Evolutionary conservation across 2,329 filamentous ascomycete species (phyloP).

Genomic region (Blastomyces gilchristii): DNA sequence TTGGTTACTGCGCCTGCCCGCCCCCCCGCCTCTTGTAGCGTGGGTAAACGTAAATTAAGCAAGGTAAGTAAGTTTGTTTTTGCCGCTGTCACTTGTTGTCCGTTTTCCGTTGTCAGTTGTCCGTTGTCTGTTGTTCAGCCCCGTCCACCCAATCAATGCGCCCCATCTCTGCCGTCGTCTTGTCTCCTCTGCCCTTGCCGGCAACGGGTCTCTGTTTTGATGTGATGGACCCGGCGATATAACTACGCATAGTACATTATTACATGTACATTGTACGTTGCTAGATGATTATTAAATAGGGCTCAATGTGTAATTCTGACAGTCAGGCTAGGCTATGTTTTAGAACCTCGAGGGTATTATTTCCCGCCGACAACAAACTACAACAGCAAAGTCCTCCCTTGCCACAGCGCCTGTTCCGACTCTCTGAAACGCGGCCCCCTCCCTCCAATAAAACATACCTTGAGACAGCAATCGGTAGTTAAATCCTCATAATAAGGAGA

Average conservation of each 20-base stretch:
- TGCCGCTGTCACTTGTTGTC: no score
- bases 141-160: neutral
- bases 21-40: no score
- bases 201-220: neutral
- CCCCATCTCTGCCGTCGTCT: neutral
- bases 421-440: neutral
- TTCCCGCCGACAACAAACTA: no score
- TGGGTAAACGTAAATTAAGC: no score
- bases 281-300: no score
- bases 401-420: neutral
- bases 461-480: neutral
- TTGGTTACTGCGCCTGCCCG: no score
- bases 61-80: no score
- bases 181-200: neutral
- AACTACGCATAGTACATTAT: no score
- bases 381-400: no score
- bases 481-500: neutral
- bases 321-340: neutral
- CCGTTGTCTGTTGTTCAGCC: no score
- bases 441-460: neutral
- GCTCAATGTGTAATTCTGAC: neutral
- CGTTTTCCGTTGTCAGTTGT: no score
- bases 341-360: neutral
- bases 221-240: neutral
- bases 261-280: no score